Evolutionary conservation across 2,329 filamentous ascomycete species (phyloP).

Genomic region (Tothia fuscella): DNA sequence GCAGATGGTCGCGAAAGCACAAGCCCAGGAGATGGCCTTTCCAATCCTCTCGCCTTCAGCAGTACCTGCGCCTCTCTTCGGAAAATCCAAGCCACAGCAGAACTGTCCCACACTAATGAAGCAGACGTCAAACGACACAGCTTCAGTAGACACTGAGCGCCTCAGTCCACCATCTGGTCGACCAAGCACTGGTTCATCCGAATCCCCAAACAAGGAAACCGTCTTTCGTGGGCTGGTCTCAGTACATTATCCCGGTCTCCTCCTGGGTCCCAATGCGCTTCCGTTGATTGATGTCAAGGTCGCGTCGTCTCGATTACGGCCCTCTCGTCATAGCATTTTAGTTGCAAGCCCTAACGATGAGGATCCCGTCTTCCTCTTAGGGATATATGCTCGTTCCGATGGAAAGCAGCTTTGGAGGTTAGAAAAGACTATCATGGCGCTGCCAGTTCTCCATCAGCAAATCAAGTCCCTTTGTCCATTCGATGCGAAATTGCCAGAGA

Average conservation of each 20-base stretch:
- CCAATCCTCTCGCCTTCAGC: constrained; percentile 46
- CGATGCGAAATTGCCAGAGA: constrained; percentile 67
- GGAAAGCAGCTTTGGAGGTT: constrained; percentile 79
- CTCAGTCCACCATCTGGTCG: background rate
- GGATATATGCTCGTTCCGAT: constrained; percentile 66
- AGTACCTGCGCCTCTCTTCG: constrained; percentile 27
- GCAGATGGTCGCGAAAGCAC: background rate
- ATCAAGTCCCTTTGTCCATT: constrained; percentile 65
- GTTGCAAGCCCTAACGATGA: constrained; percentile 72
- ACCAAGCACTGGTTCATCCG: background rate
- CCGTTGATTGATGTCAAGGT: constrained; percentile 77
- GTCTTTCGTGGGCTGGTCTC: constrained; percentile 70
- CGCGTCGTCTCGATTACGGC: constrained; percentile 87
- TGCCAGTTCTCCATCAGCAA: constrained; percentile 71
- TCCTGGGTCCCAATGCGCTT: constrained; percentile 79
- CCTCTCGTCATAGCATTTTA: constrained; percentile 74
- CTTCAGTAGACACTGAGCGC: constrained; percentile 3
- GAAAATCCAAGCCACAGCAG: too few relatives aligned
- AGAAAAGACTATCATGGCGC: constrained; percentile 77
- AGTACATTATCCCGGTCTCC: constrained; percentile 74
- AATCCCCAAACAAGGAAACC: constrained; percentile 15
- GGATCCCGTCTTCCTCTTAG: constrained; percentile 87
- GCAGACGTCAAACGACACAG: constrained; percentile 10
- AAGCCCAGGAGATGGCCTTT: constrained; percentile 14
- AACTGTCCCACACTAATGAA: too few relatives aligned